Conservation (phyloP, 495 filamentous ascomycete genomes). For the Lasiosphaeriaceae sp. region DNA sequence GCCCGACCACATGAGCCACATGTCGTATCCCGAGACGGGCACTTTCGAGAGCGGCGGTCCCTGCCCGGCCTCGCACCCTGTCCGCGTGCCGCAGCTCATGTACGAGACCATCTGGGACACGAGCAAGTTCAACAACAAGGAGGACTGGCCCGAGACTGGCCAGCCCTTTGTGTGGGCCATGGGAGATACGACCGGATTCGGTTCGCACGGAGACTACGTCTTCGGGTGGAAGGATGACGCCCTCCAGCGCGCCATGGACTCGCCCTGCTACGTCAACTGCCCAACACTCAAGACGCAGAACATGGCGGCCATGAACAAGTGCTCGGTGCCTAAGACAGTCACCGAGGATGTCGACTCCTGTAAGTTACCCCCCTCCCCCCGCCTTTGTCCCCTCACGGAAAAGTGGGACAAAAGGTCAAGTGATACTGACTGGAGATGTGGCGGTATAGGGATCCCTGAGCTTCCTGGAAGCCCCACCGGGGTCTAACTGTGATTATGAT, state of each 20-base stretch:
- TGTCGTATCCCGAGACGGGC: slow-evolving; percentile 34
- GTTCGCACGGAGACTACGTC: slow-evolving; percentile 36
- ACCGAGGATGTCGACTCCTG: slow-evolving; percentile 26
- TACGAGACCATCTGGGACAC: slow-evolving; percentile 38
- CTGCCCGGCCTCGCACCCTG: slow-evolving; percentile 32
- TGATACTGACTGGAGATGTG: no score
- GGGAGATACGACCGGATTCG: slow-evolving; percentile 35
- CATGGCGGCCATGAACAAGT: slow-evolving; percentile 30
- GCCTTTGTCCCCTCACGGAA: not conserved
- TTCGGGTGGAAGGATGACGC: slow-evolving; percentile 41
- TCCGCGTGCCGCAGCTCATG: slow-evolving; percentile 34
- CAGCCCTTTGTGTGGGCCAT: slow-evolving; percentile 47
- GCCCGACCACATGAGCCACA: slow-evolving; percentile 32
- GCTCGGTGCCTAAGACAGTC: slow-evolving; percentile 21
- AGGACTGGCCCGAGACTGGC: slow-evolving; percentile 40
- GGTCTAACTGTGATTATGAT: not conserved
- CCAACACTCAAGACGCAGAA: slow-evolving; percentile 35
- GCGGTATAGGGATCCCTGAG: not conserved
- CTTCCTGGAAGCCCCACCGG: not conserved
- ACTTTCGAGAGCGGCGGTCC: slow-evolving; percentile 34
- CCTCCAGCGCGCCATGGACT: slow-evolving; percentile 37
- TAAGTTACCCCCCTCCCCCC: slow-evolving; percentile 12
- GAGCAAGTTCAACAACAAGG: slow-evolving; percentile 31
- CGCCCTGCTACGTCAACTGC: slow-evolving; percentile 35
- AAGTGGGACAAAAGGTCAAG: not conserved